Conservation (phyloP, 2,329 filamentous ascomycete genomes). For the Colletotrichum agaves region DNA sequence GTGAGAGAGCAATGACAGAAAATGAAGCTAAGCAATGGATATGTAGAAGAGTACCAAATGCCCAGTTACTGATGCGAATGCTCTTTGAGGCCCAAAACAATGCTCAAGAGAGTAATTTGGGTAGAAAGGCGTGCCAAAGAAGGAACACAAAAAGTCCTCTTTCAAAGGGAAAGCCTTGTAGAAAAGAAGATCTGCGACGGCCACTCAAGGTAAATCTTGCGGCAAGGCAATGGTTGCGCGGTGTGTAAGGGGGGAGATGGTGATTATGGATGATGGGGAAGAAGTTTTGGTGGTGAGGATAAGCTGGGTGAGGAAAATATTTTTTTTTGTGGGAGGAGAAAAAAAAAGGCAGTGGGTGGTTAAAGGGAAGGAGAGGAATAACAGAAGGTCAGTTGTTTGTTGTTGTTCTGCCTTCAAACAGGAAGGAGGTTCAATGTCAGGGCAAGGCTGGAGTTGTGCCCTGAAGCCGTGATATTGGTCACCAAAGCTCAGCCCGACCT, state of each 20-base stretch:
- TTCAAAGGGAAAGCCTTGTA: neutral
- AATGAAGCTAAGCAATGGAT: no score
- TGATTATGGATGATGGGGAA: neutral
- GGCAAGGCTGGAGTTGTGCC: neutral
- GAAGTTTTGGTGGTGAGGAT: neutral
- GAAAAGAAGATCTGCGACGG: neutral
- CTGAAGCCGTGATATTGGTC: neutral
- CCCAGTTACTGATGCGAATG: no score
- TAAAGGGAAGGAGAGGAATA: neutral
- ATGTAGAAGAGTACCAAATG: no score
- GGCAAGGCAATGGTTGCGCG: no score
- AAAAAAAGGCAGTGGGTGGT: neutral
- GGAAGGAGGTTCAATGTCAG: neutral
- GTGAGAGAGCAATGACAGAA: neutral
- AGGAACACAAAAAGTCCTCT: neutral
- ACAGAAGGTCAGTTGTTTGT: neutral
- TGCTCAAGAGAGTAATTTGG: neutral
- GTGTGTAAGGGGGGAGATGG: neutral
- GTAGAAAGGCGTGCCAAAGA: neutral
- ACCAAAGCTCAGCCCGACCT: neutral
- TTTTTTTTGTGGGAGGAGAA: neutral
- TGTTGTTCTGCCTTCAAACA: neutral
- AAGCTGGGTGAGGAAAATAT: neutral
- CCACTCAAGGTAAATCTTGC: neutral
- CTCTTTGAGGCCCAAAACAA: neutral